A percentile compares a stretch with the other conserved stretches of the same genome.
phyloP scores from a whole-genome alignment of 2,329 filamentous ascomycete species.

The Colletotrichum scovillei region DNA sequence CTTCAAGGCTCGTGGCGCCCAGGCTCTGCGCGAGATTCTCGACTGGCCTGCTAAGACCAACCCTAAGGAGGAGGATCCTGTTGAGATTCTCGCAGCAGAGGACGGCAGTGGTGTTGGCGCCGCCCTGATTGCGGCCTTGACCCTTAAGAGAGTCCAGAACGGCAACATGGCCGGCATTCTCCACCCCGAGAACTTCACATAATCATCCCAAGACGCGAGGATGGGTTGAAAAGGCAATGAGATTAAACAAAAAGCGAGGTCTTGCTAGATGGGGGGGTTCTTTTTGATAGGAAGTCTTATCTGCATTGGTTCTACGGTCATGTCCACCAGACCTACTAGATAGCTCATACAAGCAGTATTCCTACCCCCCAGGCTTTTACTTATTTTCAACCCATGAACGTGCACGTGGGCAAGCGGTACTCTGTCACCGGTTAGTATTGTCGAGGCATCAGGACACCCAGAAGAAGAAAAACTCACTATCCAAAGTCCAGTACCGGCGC shows the following conservation, averaged over 20 bases:
- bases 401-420: conserved; percentile 81
- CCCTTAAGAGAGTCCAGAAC: conserved; percentile 71
- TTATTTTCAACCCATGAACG: conserved; percentile 70
- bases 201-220: conserved; percentile 25
- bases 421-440: conserved; percentile 51
- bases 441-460: not conserved
- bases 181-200: conserved; percentile 72
- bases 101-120: conserved; percentile 98
- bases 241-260: conserved; percentile 11
- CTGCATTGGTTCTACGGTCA: conserved; percentile 13
- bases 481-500: conserved; percentile 89
- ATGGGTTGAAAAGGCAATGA: conserved; percentile 36
- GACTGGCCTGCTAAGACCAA: conserved; percentile 85
- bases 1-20: conserved; percentile 92
- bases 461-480: conserved; percentile 61
- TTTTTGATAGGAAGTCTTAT: conserved; percentile 38
- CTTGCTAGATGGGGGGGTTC: conserved; percentile 37
- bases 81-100: conserved; percentile 90
- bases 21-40: conserved; percentile 92
- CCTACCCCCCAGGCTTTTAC: not conserved
- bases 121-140: conserved; percentile 86
- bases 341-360: conserved; percentile 20
- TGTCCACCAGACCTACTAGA: conserved; percentile 22
- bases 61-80: conserved; percentile 82
- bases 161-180: conserved; percentile 74